A percentile compares a stretch with the other conserved stretches of the same genome.
Conservation (phyloP, 192 early-diverging fungal species). For the Backusella psychrophila region DNA sequence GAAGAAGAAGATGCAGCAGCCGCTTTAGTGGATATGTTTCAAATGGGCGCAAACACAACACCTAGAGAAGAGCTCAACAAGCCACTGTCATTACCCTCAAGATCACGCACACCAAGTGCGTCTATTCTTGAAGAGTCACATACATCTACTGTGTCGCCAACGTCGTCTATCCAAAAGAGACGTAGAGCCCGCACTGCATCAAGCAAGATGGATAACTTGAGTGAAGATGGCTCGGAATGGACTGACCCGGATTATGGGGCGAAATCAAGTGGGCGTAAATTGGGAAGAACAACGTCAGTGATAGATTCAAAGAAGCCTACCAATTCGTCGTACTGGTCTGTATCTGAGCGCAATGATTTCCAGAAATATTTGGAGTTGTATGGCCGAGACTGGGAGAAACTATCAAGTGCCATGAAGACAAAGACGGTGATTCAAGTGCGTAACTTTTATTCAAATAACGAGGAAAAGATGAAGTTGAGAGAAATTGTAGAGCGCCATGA, state of each 20-base stretch:
- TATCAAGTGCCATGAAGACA: slow-evolving; percentile 68
- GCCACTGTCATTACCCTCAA: background rate
- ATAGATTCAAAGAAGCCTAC: slow-evolving; percentile 26
- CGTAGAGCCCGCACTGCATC: slow-evolving; percentile 20
- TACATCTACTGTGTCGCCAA: background rate
- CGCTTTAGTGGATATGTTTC: slow-evolving; percentile 36
- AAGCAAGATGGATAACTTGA: slow-evolving; percentile 12
- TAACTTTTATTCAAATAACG: slow-evolving; percentile 74
- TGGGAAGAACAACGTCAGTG: background rate
- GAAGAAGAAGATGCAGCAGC: slow-evolving; percentile 45
- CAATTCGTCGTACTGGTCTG: slow-evolving; percentile 89
- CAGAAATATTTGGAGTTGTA: slow-evolving; percentile 52
- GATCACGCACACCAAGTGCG: slow-evolving; percentile 13
- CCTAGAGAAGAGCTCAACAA: background rate
- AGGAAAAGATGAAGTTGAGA: slow-evolving; percentile 33
- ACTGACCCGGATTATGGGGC: slow-evolving; percentile 16
- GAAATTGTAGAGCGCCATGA: slow-evolving; percentile 20
- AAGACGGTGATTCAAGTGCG: slow-evolving; percentile 85
- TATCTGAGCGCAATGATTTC: slow-evolving; percentile 75
- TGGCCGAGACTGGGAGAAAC: slow-evolving; percentile 77
- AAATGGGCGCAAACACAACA: slow-evolving; percentile 25
- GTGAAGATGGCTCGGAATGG: slow-evolving; percentile 14
- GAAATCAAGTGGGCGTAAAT: background rate
- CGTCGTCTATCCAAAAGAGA: background rate
- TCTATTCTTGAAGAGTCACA: background rate